Evolutionary conservation across 768 basidiomycete species (phyloP), one percentile per base, ranked within the genome.

Genomic region (Phallus indusiatus): DNA sequence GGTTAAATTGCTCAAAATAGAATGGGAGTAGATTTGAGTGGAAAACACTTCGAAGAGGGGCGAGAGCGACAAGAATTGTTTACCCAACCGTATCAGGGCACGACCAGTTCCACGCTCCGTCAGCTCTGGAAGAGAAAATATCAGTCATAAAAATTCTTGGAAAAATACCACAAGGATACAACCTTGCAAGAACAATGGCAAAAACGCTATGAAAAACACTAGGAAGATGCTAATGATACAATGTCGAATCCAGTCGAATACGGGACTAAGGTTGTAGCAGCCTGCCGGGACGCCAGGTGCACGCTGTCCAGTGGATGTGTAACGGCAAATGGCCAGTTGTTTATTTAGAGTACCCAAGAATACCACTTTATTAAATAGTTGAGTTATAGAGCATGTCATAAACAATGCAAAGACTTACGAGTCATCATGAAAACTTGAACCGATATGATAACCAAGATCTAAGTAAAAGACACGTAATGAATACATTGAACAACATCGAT

Each of bases 41-140:
- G 92, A 94, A 76, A 98, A 99, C 63, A 99, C 94, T 71, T 99
- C 96, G 73, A 99, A 99, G 58, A 98, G 81, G 14, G 96, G 96
- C 49, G 96, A 97, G 55, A 97, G 76, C 22, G 96, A 99, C 61
- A 95, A 72, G 81, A 99, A 97, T 72, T 99, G 96, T 71, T 97
- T 98, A 61, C 81, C 89, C 18, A 99, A 82, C 66, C 96, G 94
- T 53, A 97, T 82, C 54, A 98, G 73, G 2, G 96, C 96, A 67
- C 90, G 92, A 60, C 93, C 92, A 28, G 95, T 94, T 59, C 96
- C 96, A 64, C 94, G 84, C 74, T 98, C 96, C 59, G 94, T 88
- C 57, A 99, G 79, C 77, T 99, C 96, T 93, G 67, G 18, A 60
- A 33, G 62, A 21, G 49, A 58, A 16, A 49, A 34, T 56, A 47